Percentiles rank a stretch among this genome's conserved stretches.
Evolutionary conservation across 352 stramenopile genomes (phyloP).

Genomic region (Phytophthora kernoviae): DNA sequence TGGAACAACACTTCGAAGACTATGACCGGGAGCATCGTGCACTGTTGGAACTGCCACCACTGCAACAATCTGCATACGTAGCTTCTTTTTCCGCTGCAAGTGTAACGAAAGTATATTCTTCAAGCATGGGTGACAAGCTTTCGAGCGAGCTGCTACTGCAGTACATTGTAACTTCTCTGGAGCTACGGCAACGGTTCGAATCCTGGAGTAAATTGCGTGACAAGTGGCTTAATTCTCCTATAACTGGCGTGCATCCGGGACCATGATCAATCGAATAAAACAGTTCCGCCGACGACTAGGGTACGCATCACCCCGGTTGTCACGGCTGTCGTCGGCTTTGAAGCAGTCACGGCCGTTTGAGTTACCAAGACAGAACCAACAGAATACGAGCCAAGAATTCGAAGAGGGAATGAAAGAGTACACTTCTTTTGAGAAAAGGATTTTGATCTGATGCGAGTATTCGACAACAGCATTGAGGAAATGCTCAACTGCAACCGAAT

Average conservation of each 20-base stretch:
- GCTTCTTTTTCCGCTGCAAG: conserved; percentile 3
- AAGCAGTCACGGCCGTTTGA: conserved; percentile 17
- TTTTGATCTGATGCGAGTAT: conserved; percentile 33
- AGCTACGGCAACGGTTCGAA: conserved; percentile 59
- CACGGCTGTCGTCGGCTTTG: conserved; percentile 20
- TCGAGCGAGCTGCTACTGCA: conserved; percentile 54
- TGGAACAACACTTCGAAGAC: conserved; percentile 39
- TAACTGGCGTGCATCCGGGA: conserved; percentile 46
- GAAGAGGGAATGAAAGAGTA: conserved; percentile 4
- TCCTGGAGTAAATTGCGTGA: conserved; percentile 51
- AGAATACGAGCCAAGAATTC: background rate
- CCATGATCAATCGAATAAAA: conserved; percentile 60
- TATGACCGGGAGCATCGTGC: conserved; percentile 61
- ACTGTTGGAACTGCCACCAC: conserved; percentile 28
- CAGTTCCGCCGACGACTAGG: conserved; percentile 59
- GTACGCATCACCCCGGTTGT: conserved; percentile 41
- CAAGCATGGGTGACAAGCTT: conserved; percentile 31
- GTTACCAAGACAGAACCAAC: background rate
- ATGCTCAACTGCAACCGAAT: conserved; percentile 48
- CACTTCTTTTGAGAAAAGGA: conserved; percentile 34
- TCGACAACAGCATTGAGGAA: conserved; percentile 48
- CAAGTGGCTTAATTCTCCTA: conserved; percentile 49
- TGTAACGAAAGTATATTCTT: conserved; percentile 8
- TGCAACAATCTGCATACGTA: conserved; percentile 15
- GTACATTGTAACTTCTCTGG: conserved; percentile 57